Base-by-base conservation (phyloP, 352 stramenopile genomes). In the Globisporangium parvum region DNA sequence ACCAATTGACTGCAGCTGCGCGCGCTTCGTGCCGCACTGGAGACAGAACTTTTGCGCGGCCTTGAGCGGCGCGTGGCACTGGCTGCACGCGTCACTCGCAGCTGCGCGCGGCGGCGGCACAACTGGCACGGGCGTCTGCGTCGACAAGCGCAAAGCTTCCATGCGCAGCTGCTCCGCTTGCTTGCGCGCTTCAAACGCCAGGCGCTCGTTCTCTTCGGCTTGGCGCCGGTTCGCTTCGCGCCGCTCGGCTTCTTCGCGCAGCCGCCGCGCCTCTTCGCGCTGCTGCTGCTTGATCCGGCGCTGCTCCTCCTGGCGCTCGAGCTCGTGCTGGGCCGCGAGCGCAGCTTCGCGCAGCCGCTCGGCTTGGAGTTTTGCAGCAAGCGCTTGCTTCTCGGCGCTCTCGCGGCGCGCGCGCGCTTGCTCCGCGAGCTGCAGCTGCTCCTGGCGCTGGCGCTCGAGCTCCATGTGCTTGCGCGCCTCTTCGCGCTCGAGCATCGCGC, bases 31-130 rank as follows among this genome's bases (percentile, higher is more conserved):
- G 20, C 79, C 79, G 47, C 79, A 89, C 49, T 87, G 73, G 35
- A 85, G 55, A 48, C 79, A 89, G 53, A 89, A 89, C 57, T 89
- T 89, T 47, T 89, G 75, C 48, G 65, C 60, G 2, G 75, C 54
- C 24, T 65, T 65, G 8, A 77, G 40, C 5, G 47, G 44, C 1
- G 63, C 46, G 2, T 28, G 26, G 48, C 63, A 77, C 17, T 58
- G 55, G 12, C 10, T 40, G 21, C 58, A 67, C 15, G 23, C 18
- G 15, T 46, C 23, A 14, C 42, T 24, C 11, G 18, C 47, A 61
- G 57, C n/a, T 67, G 41, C 20, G 12, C 33, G 6, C 40, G 54
- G 54, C 20, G 28, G 9, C 9, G 41, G 8, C 24, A 39, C 45
- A 23, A 58, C n/a, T 9, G 51, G 24, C 1, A 33, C 21, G 17